A percentile compares a stretch with the other conserved stretches of the same genome.
These are phyloP conservation scores for Tremella fuciformis DNA, from an alignment of 768 basidiomycete genomes.

Conservation along the genomic window DNA sequence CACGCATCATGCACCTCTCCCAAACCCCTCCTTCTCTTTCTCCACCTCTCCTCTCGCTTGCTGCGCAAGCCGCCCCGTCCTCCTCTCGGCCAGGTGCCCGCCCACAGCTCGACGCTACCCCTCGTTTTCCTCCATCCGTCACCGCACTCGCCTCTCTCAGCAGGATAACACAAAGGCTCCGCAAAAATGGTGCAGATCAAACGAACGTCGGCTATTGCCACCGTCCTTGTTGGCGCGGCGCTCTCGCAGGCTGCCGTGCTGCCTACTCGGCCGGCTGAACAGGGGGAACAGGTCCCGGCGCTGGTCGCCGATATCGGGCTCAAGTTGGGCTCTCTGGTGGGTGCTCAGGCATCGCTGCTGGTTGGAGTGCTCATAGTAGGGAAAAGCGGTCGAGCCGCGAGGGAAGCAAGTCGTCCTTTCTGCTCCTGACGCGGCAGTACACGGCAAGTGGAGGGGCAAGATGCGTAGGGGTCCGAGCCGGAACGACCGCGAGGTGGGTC, in stretches of 20 bases:
- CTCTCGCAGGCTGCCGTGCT: background rate
- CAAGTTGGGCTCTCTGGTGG: slow-evolving; percentile 3
- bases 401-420: background rate
- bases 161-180: no score
- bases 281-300: background rate
- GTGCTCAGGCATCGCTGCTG: background rate
- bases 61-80: no score
- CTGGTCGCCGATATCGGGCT: slow-evolving; percentile 1
- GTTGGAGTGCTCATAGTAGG: background rate
- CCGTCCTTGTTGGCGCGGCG: slow-evolving; percentile 3
- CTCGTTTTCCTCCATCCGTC: no score
- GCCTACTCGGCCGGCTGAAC: background rate
- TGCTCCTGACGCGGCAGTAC: background rate
- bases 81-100: no score
- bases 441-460: background rate
- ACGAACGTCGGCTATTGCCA: slow-evolving; percentile 1
- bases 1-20: no score
- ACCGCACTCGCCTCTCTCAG: no score
- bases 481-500: slow-evolving; percentile 2
- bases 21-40: no score
- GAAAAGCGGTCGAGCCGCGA: background rate
- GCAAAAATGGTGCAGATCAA: slow-evolving; percentile 5
- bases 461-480: slow-evolving; percentile 1
- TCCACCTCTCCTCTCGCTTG: no score
- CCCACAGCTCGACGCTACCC: no score